Percentiles rank a stretch among this genome's conserved stretches.
Conservation (phyloP, 495 filamentous ascomycete species). For the Hypoxylon fuscum region DNA sequence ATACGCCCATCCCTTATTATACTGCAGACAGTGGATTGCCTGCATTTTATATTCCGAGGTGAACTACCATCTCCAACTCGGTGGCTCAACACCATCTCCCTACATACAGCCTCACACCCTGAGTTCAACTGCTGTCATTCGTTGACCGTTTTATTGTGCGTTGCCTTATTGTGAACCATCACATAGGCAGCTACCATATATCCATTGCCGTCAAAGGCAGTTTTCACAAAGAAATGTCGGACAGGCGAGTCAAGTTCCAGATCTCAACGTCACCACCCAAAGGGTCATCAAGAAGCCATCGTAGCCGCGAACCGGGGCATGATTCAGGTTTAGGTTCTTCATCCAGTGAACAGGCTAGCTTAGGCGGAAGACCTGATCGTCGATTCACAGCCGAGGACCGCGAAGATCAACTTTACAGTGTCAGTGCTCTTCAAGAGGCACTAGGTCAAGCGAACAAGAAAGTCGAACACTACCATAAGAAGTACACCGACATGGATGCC, state of each 20-base stretch:
- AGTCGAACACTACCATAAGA: constrained; percentile 38
- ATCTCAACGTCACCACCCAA: constrained; percentile 13
- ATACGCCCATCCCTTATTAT: constrained; percentile 3
- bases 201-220: constrained; percentile 12
- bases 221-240: constrained; percentile 26
- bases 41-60: constrained; percentile 7
- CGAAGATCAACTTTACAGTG: constrained; percentile 41
- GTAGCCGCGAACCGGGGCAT: constrained; percentile 29
- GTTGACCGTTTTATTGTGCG: background rate
- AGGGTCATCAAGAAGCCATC: constrained; percentile 21
- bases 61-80: background rate
- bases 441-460: constrained; percentile 41
- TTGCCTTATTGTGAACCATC: constrained; percentile 12
- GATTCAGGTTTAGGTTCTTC: constrained; percentile 48
- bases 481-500: constrained; percentile 32
- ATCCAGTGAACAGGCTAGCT: constrained; percentile 44
- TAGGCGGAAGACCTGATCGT: constrained; percentile 45
- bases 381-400: constrained; percentile 45
- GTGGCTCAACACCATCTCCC: constrained; percentile 10
- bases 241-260: constrained; percentile 39
- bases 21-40: constrained; percentile 2
- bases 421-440: constrained; percentile 43
- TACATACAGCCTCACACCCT: constrained; percentile 5
- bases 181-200: constrained; percentile 7
- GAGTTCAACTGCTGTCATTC: constrained; percentile 10